Percentiles rank a stretch among this genome's conserved stretches.
Conservation (phyloP, 805 yeast genomes). For the Teunomyces cretensis region DNA sequence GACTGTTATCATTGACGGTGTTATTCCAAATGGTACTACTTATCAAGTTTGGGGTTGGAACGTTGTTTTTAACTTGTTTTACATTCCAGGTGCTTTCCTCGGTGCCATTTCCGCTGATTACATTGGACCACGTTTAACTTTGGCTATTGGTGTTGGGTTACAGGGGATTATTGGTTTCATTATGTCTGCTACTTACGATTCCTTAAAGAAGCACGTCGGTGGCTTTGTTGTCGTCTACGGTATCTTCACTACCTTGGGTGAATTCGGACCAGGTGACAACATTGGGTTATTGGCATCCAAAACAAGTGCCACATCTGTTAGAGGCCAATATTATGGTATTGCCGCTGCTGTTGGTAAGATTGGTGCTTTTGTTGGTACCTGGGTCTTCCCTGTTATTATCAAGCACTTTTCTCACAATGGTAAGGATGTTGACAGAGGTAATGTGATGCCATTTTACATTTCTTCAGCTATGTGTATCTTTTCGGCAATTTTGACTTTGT, state of each 20-base stretch:
- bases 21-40: conserved; percentile 60
- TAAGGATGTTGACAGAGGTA: conserved; percentile 50
- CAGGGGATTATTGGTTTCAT: conserved; percentile 82
- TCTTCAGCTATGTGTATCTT: conserved; percentile 75
- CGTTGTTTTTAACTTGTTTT: conserved; percentile 81
- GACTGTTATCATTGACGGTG: conserved; percentile 58
- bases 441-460: conserved; percentile 78
- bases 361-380: conserved; percentile 92
- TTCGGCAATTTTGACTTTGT: conserved; percentile 66
- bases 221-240: conserved; percentile 87
- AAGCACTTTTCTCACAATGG: conserved; percentile 50
- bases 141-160: conserved; percentile 61
- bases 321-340: conserved; percentile 89
- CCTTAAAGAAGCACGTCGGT: conserved; percentile 60
- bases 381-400: conserved; percentile 80
- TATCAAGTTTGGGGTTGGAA: conserved; percentile 89
- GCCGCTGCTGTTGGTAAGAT: conserved; percentile 91
- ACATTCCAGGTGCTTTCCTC: conserved; percentile 83
- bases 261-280: conserved; percentile 93
- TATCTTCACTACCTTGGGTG: conserved; percentile 83
- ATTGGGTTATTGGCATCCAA: conserved; percentile 86
- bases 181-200: conserved; percentile 71
- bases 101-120: conserved; percentile 88
- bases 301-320: conserved; percentile 79
- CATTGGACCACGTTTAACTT: conserved; percentile 85